phyloP scores from a whole-genome alignment of 2,329 filamentous ascomycete species.

The Nectriaceae sp. region DNA sequence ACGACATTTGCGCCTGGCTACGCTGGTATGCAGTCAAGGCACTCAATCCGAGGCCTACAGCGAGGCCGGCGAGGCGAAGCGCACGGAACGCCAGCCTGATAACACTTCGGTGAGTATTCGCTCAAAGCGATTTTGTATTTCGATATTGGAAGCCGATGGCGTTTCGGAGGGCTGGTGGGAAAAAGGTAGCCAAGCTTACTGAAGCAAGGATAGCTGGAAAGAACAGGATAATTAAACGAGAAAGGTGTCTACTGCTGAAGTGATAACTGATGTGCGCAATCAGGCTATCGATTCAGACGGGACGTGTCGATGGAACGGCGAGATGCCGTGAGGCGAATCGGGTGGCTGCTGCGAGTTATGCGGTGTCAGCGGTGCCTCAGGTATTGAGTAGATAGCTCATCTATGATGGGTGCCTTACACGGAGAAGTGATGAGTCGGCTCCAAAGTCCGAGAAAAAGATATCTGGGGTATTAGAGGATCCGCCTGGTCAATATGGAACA shows the following conservation, averaged over 20 bases:
- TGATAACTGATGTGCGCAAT: too few relatives aligned
- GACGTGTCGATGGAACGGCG: background rate
- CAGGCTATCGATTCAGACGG: background rate
- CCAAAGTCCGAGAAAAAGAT: too few relatives aligned
- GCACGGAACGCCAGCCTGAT: slow-evolving; percentile 58
- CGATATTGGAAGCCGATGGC: background rate
- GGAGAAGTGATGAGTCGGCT: too few relatives aligned
- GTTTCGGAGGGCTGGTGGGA: background rate
- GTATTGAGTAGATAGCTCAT: too few relatives aligned
- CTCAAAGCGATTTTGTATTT: background rate
- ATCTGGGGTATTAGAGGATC: too few relatives aligned
- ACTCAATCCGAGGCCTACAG: slow-evolving; percentile 59
- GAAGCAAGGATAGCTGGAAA: too few relatives aligned
- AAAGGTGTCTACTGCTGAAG: too few relatives aligned
- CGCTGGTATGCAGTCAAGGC: slow-evolving; percentile 57
- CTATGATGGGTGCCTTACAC: too few relatives aligned
- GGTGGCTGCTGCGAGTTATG: background rate
- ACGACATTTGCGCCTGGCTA: slow-evolving; percentile 46
- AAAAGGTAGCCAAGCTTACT: too few relatives aligned
- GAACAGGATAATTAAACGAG: too few relatives aligned
- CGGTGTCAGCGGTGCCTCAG: background rate
- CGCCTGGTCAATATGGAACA: slow-evolving; percentile 17
- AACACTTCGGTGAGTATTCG: background rate
- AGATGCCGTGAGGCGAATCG: background rate
- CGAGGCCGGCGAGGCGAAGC: slow-evolving; percentile 55